phyloP scores from a whole-genome alignment of 768 basidiomycete species.

The Termitomyces sp. region DNA sequence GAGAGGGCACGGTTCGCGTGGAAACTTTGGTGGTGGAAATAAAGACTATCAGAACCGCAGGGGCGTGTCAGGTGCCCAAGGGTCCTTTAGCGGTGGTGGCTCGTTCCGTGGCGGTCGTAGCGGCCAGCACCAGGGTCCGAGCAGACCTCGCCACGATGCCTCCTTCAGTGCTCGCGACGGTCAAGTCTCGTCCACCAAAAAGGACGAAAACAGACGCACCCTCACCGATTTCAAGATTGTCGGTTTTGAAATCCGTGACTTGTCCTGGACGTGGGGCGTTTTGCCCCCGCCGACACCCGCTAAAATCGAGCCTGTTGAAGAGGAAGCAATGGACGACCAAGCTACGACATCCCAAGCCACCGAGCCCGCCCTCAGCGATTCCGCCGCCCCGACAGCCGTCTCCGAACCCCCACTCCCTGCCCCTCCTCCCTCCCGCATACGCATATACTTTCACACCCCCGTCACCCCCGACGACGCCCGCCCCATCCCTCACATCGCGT shows the following conservation, averaged over 20 bases:
- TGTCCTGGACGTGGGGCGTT: conserved; percentile 86
- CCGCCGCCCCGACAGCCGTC: too few relatives aligned
- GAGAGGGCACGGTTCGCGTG: conserved; percentile 62
- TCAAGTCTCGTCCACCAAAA: too few relatives aligned
- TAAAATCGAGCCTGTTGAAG: conserved; percentile 19
- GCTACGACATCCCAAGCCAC: too few relatives aligned
- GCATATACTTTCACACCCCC: conserved; percentile 91
- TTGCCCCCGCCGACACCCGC: conserved; percentile 40
- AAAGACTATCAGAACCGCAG: conserved; percentile 64
- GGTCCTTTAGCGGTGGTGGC: conserved; percentile 31
- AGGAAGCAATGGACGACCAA: conserved; percentile 28
- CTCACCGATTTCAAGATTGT: conserved; percentile 98
- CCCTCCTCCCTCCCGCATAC: conserved; percentile 73
- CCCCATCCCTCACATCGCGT: conserved; percentile 59
- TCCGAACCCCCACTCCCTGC: conserved; percentile 29
- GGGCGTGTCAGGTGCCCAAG: conserved; percentile 50
- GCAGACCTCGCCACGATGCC: conserved; percentile 39
- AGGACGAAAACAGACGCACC: conserved; percentile 85
- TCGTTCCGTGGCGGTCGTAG: conserved; percentile 22
- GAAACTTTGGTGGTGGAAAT: conserved; percentile 60
- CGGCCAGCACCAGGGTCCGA: conserved; percentile 45
- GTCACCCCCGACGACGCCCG: conserved; percentile 78
- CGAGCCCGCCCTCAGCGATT: conserved; percentile 21
- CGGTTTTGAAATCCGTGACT: conserved; percentile 78
- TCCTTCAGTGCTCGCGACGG: conserved; percentile 51